Evolutionary conservation across 2,329 filamentous ascomycete genomes (phyloP), one percentile per base, ranked within the genome.

Genomic region (Hypoxylon sp.): DNA sequence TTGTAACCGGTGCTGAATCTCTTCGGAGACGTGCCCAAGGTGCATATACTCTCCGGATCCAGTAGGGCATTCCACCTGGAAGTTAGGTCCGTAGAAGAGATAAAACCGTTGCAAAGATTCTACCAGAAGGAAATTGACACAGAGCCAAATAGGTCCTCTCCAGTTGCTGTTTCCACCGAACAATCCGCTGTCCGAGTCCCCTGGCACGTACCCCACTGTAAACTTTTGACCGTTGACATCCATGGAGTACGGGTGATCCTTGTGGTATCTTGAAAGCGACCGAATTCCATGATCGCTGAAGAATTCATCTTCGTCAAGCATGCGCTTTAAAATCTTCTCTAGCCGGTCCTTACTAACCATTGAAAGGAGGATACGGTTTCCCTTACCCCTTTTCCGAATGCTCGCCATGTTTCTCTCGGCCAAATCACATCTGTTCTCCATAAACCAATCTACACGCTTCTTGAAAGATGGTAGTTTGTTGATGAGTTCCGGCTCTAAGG

Each of bases 161-260:
- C 95, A 98, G 81, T 98, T 98, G 80, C 94, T 97, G 86, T 98
- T 98, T 73, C 95, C 95, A 59, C 95, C 95, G 76, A 98, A 98
- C 4, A 98, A 87, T 3, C 94, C 93, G 76, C 93, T 97, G 82
- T 98, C 94, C 0, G 95, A 98, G 78, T 98, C 95, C n/a, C 95
- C 96, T 1, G 96, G 91, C 17, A 98, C 90, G 77, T 98, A 98
- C 74, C 90, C 88, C 44, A 98, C 95, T 63, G 90, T 88, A 83
- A 97, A 98, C 31, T 87, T 87, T 78, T 98, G 94, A 0, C 93
- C 94, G 72, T 98, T 97, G 66, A 98, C 95, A 59, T 97, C 92
- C 95, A 98, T 98, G 0, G 92, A 93, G 79, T 93, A 96, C 0
- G 96, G 96, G 73, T 98, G 83, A 13, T 97, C 88, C 76, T 97